Percentiles rank a stretch among this genome's conserved stretches.
These are phyloP conservation scores for Polytrichum commune DNA, from an alignment of 225 moss, liverwort and hornwort species.

Conservation along the genomic window DNA sequence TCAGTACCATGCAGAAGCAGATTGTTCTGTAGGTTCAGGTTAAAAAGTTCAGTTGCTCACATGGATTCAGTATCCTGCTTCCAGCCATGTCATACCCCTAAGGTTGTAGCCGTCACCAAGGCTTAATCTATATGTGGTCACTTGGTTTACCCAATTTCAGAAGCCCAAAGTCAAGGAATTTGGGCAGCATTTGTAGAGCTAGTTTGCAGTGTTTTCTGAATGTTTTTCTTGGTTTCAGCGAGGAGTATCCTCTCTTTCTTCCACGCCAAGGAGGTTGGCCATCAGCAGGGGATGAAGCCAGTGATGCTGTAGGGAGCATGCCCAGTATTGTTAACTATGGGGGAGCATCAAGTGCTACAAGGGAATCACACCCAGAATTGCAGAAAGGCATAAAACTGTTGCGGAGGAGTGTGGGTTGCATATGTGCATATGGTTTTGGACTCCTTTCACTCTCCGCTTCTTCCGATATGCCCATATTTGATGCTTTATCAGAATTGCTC, in stretches of 20 bases:
- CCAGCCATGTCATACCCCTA: too few relatives aligned
- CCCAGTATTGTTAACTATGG: constrained; percentile 62
- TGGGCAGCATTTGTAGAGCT: too few relatives aligned
- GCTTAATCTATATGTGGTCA: too few relatives aligned
- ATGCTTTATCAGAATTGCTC: constrained; percentile 89
- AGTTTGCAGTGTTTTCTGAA: too few relatives aligned
- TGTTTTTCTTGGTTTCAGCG: constrained; percentile 39
- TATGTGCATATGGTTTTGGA: constrained; percentile 76
- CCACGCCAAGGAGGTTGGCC: constrained; percentile 71
- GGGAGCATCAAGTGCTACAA: constrained; percentile 36
- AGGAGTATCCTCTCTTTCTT: constrained; percentile 92
- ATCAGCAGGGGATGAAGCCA: constrained; percentile 44
- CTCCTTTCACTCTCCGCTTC: constrained; percentile 69
- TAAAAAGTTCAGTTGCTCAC: too few relatives aligned
- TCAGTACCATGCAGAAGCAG: too few relatives aligned
- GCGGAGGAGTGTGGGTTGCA: constrained; percentile 72
- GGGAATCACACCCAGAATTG: constrained; percentile 72
- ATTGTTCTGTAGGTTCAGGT: too few relatives aligned
- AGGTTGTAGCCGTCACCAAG: too few relatives aligned
- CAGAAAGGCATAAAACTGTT: constrained; percentile 78
- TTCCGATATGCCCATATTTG: constrained; percentile 80
- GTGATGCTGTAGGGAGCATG: constrained; percentile 51
- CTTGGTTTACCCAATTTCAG: too few relatives aligned
- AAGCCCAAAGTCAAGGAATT: too few relatives aligned
- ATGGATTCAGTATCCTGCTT: too few relatives aligned